Conservation (phyloP, 345 rosid species). For the Capsella bursapastoris region DNA sequence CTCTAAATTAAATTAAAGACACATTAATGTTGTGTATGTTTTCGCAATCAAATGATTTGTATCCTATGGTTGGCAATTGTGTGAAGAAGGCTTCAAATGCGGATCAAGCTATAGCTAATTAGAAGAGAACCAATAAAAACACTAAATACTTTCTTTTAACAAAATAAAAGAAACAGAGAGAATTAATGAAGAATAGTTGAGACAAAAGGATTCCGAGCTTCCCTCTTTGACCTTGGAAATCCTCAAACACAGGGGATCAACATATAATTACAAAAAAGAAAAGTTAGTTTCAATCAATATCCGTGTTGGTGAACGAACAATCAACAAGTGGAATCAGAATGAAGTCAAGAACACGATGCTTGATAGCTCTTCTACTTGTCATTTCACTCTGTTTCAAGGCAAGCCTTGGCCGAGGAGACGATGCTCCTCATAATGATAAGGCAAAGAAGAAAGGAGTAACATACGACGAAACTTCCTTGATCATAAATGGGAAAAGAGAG, state of each 20-base stretch:
- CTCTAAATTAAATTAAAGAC: too few species aligned
- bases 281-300: slow-evolving; percentile 9
- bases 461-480: slow-evolving; percentile 38
- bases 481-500: slow-evolving; percentile 36
- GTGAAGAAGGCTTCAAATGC: too few species aligned
- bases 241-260: slow-evolving; percentile 20
- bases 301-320: not conserved
- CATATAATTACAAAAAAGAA: not conserved
- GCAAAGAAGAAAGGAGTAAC: slow-evolving; percentile 19
- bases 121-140: too few species aligned
- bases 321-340: not conserved
- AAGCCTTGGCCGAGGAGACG: slow-evolving; percentile 11
- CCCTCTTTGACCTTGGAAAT: slow-evolving; percentile 32
- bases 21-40: too few species aligned
- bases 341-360: slow-evolving; percentile 36
- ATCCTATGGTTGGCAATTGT: too few species aligned
- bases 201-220: slow-evolving; percentile 34
- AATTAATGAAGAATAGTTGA: not conserved
- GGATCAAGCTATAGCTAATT: too few species aligned
- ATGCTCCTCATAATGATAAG: not conserved
- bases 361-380: slow-evolving; percentile 35
- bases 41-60: too few species aligned
- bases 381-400: slow-evolving; percentile 14
- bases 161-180: too few species aligned
- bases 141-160: too few species aligned